These are phyloP conservation scores for Ensete ventricosum DNA, from an alignment of 176 grass and related monocot species.

Conservation along the genomic window DNA sequence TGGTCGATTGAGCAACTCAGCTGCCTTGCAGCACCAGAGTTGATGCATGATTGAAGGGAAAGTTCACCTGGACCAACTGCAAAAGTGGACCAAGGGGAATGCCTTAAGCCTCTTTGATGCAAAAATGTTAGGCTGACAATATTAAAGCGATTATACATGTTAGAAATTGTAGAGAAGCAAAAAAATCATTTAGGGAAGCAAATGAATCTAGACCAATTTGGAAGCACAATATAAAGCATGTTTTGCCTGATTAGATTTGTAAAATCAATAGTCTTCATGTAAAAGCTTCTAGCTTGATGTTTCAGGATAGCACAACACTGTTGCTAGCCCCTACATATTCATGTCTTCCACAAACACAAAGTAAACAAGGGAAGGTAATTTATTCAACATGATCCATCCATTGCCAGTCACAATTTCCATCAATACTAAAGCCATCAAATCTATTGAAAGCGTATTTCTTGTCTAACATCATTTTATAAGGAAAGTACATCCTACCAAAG, in stretches of 20 bases:
- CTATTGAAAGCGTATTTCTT: neutral
- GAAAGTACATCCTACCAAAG: no score
- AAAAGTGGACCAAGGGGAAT: neutral
- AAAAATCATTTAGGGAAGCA: neutral
- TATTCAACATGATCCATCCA: neutral
- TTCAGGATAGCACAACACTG: neutral
- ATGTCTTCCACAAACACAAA: neutral
- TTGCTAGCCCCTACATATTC: neutral
- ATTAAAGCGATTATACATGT: neutral
- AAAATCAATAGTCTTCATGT: neutral
- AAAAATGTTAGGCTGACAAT: neutral
- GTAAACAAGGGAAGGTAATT: neutral
- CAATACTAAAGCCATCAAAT: neutral
- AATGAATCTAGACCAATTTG: no score
- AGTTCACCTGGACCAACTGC: slow-evolving; percentile 8
- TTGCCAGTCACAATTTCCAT: neutral
- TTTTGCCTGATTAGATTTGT: no score
- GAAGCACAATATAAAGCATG: no score
- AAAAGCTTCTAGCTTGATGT: neutral
- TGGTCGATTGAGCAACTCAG: neutral
- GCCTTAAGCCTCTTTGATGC: neutral
- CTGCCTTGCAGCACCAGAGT: neutral
- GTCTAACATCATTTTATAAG: no score
- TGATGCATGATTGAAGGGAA: neutral
- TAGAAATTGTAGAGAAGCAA: neutral